Evolutionary conservation across 2,329 filamentous ascomycete genomes (phyloP).

Genomic region (Ophiostoma ips): DNA sequence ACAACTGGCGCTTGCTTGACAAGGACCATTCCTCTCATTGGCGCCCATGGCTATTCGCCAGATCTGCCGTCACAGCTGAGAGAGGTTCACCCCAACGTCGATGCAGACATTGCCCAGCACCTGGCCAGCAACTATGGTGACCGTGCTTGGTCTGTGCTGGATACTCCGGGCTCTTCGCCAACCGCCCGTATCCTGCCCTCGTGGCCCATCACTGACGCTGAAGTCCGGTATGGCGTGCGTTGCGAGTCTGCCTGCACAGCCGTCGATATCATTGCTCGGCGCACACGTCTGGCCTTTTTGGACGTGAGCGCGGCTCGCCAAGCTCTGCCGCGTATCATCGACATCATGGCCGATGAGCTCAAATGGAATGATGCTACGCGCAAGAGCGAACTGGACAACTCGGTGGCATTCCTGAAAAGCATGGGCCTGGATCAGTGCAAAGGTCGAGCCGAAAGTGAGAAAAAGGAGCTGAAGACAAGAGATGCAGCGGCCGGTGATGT

Average conservation of each 20-base stretch:
- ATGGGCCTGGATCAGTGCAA: conserved; percentile 43
- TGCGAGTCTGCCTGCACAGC: conserved; percentile 89
- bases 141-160: conserved; percentile 67
- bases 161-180: background rate
- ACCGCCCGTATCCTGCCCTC: conserved; percentile 1
- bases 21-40: conserved; percentile 50
- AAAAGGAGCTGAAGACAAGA: background rate
- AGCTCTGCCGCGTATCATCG: conserved; percentile 70
- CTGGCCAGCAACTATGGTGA: conserved; percentile 81
- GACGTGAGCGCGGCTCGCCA: conserved; percentile 86
- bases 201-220: conserved; percentile 22
- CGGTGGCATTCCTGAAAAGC: conserved; percentile 42
- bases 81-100: conserved; percentile 60
- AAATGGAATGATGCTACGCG: conserved; percentile 60
- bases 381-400: conserved; percentile 66
- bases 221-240: conserved; percentile 74
- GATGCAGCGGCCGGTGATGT: background rate
- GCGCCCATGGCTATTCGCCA: conserved; percentile 48
- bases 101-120: conserved; percentile 85
- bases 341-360: conserved; percentile 77
- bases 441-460: background rate
- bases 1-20: conserved; percentile 23
- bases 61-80: conserved; percentile 25
- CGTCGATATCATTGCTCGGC: conserved; percentile 72
- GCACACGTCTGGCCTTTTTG: conserved; percentile 76